A percentile compares a stretch with the other conserved stretches of the same genome.
Conservation (phyloP, 1,284 basidiomycete species). For the Irpex rosettiformis region DNA sequence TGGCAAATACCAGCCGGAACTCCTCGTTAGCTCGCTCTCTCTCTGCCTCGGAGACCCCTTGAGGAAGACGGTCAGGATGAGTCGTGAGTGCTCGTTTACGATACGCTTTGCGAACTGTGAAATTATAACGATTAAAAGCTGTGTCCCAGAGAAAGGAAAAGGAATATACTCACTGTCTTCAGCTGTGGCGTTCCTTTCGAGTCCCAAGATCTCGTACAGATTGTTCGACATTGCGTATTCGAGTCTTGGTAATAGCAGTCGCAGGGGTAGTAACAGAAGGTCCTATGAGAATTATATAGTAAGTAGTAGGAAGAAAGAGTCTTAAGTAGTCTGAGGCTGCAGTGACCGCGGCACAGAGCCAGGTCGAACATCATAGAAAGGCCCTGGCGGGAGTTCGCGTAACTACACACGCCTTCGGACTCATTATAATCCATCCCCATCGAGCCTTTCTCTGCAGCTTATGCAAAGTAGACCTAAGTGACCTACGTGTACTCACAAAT, state of each 20-base stretch:
- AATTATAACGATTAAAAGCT: background rate
- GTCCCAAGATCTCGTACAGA: constrained; percentile 51
- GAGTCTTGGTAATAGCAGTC: too few relatives aligned
- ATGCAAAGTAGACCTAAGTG: too few relatives aligned
- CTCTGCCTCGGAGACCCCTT: constrained; percentile 32
- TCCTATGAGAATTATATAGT: background rate
- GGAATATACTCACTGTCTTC: constrained; percentile 38
- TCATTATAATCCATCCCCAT: background rate
- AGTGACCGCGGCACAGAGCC: too few relatives aligned
- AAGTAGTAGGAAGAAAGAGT: background rate
- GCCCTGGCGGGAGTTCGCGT: background rate
- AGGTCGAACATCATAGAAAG: constrained; percentile 14
- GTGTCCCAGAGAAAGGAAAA: too few relatives aligned
- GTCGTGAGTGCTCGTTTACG: constrained; percentile 42
- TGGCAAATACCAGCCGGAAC: constrained; percentile 31
- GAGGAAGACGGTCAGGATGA: constrained; percentile 46
- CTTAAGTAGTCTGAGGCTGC: background rate
- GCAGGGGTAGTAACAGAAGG: too few relatives aligned
- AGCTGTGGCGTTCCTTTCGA: constrained; percentile 35
- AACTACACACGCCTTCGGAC: background rate
- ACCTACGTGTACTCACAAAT: too few relatives aligned
- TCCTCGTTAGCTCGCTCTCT: constrained; percentile 41
- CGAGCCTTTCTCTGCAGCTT: background rate
- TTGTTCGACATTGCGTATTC: constrained; percentile 60
- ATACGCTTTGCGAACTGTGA: constrained; percentile 47